Base-by-base conservation (phyloP, 495 filamentous ascomycete genomes). In the Terfezia boudieri region DNA sequence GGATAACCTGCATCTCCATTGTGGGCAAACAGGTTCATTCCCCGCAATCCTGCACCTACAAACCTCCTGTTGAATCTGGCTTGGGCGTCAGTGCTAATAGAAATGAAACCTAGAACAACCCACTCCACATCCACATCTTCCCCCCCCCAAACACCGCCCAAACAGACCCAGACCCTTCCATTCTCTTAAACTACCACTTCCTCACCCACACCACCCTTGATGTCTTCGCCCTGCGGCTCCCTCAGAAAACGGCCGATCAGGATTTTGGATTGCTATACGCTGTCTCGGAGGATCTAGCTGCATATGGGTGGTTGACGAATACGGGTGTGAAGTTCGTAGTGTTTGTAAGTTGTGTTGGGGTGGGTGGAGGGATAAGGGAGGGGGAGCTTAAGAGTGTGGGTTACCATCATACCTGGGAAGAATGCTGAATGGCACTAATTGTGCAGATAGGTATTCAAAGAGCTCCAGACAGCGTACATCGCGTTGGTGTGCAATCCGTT, bases 261-360 rank as follows among this genome's bases (percentile, higher is more conserved):
- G 92, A 96, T 62, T 84, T 87, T 55, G 92, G 92, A 8, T 75
- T 96, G 0, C 73, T 98, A 37, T 87, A 95, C 66, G 84, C 84
- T 16, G 72, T 98, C 46, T 92, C 96, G 69, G 92, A 98, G 67
- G 77, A 85, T 10, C 71, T 96, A 20, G 85, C 86, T 16, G 78
- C 81, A 55, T 98, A 95, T 71, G 90, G 90, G 57, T 96, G 84
- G 78, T 73, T 94, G 63, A 96, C 90, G n/a, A 95, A 93, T 66
- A 96, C 92, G 7, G 89, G 88, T 7, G 78, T 89, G 35, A 87
- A 84, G 66, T 76, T 98, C 59, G 77, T 95, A 35, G 77, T 85
- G 41, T 77, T 94, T 1, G 49, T 51, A 8, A 32, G 23, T 26
- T 51, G n/a, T 32, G 81, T 96, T 12, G 90, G 96, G 66, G 79